These are phyloP conservation scores for Fragaria vesca DNA, from an alignment of 306 rosid genomes.

Conservation along the genomic window DNA sequence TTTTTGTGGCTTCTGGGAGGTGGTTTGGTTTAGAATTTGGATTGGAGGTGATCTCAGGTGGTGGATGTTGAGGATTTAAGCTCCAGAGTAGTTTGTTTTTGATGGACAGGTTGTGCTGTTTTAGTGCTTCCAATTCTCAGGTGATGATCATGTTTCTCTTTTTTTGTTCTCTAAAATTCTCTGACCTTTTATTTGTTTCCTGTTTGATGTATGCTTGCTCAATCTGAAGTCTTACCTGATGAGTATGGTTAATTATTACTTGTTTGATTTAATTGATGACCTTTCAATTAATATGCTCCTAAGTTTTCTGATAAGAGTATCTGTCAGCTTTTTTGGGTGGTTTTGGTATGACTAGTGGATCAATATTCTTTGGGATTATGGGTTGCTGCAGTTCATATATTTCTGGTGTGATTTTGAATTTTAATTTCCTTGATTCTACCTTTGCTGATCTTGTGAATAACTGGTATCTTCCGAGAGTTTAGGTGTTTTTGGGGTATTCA, in stretches of 20 bases:
- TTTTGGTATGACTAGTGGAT: slow-evolving; percentile 2
- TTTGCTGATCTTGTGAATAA: neutral
- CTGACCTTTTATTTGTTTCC: slow-evolving; percentile 6
- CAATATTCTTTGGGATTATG: neutral
- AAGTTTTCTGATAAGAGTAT: neutral
- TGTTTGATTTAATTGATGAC: slow-evolving; percentile 17
- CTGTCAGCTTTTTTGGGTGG: neutral
- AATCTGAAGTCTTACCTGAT: slow-evolving; percentile 17
- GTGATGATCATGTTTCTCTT: slow-evolving; percentile 34
- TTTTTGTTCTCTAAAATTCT: neutral
- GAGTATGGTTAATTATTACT: slow-evolving; percentile 7
- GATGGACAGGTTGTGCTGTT: slow-evolving; percentile 80
- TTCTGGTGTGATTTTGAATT: neutral
- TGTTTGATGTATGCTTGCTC: slow-evolving; percentile 4
- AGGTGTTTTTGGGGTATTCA: neutral
- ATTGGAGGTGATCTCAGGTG: slow-evolving; percentile 41
- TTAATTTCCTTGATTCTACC: neutral
- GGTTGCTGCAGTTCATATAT: neutral
- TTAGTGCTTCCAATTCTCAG: slow-evolving; percentile 65
- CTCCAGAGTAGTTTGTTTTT: slow-evolving; percentile 29
- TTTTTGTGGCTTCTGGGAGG: slow-evolving; percentile 25
- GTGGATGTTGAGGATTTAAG: slow-evolving; percentile 43
- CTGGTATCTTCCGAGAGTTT: neutral
- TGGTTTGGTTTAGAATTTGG: slow-evolving; percentile 42
- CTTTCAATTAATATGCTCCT: neutral